Base-by-base conservation (phyloP, 164 flowering plant genomes). In the Nelumbo lutea region DNA sequence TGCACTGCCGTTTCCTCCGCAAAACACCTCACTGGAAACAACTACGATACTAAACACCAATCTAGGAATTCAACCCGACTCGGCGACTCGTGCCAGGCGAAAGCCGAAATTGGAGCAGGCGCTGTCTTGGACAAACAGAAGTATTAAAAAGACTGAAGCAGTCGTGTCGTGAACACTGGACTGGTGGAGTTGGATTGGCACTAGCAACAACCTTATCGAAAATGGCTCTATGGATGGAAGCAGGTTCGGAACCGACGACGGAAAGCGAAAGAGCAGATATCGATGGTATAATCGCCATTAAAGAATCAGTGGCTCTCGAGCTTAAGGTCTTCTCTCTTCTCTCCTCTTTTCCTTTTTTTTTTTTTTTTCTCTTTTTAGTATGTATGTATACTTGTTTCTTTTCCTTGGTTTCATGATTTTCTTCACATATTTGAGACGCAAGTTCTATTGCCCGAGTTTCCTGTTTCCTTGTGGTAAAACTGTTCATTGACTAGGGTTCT, bases 171-270 rank as follows among this genome's bases (percentile, higher is more conserved):
- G 27, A 27, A 27, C 27, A 27, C 27, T 27, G 27, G 27, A 27
- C 27, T 27, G 27, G n/a, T n/a, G 27, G 27, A 27, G 27, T 27
- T 27, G 27, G 27, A 27, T 27, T 27, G 27, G 27, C 0, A 27
- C 27, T 27, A 13, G 10, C 14, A 14, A 15, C 14, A 42, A 15
- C 43, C 15, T 50, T 52, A 6, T 51, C 41, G 9, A 58, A 41
- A 56, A 91, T 91, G 95, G 91, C 93, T 4, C 79, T 89, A 41
- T 83, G 78, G 85, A 84, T 89, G 91, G 93, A 86, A 59, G 44
- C 80, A 14, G 89, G 88, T 42, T 80, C 97, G 0, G 87, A 87
- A 48, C 92, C 97, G 59, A 66, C 13, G 62, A 91, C 93, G 4
- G 86, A 87, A 42, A 79, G 50, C 42, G 96, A 94, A 67, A 75